Evolutionary conservation across 768 basidiomycete genomes (phyloP).

Genomic region (Russula olivacea): DNA sequence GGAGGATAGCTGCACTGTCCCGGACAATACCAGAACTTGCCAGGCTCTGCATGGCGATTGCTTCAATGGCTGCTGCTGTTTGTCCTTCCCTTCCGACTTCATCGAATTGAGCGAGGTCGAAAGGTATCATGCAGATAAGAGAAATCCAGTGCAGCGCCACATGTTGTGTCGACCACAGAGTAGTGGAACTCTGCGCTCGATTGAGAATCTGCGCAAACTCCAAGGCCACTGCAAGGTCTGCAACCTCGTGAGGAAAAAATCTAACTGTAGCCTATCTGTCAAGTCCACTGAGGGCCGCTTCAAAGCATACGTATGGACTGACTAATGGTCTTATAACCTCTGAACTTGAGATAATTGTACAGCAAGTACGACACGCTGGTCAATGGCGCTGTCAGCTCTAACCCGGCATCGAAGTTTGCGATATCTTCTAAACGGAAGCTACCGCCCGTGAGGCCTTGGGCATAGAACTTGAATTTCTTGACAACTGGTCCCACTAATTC

Average conservation of each 20-base stretch:
- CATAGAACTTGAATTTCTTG: constrained; percentile 51
- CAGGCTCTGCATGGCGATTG: constrained; percentile 52
- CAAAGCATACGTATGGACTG: constrained; percentile 32
- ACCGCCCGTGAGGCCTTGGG: constrained; percentile 32
- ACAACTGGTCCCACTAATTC: constrained; percentile 71
- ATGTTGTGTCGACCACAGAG: constrained; percentile 78
- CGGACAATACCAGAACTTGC: constrained; percentile 74
- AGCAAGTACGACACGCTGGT: constrained; percentile 54
- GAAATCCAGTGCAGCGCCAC: constrained; percentile 89
- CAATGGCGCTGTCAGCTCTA: constrained; percentile 29
- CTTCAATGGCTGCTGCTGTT: constrained; percentile 54
- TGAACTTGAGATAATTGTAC: constrained; percentile 77
- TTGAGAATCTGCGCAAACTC: constrained; percentile 50
- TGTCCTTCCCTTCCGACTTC: constrained; percentile 45
- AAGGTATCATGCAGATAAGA: constrained; percentile 89
- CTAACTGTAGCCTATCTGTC: constrained; percentile 50
- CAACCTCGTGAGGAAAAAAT: constrained; percentile 89
- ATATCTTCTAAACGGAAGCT: constrained; percentile 13
- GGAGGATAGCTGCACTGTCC: constrained; percentile 73
- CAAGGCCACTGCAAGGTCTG: constrained; percentile 72
- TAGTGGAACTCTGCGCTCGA: constrained; percentile 35
- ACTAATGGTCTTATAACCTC: constrained; percentile 92
- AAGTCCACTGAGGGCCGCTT: not conserved
- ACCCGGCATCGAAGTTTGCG: constrained; percentile 32
- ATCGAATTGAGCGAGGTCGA: constrained; percentile 83